Evolutionary conservation across 495 filamentous ascomycete species (phyloP), one percentile per base, ranked within the genome.

Genomic region (Stereocaulon alpinum): DNA sequence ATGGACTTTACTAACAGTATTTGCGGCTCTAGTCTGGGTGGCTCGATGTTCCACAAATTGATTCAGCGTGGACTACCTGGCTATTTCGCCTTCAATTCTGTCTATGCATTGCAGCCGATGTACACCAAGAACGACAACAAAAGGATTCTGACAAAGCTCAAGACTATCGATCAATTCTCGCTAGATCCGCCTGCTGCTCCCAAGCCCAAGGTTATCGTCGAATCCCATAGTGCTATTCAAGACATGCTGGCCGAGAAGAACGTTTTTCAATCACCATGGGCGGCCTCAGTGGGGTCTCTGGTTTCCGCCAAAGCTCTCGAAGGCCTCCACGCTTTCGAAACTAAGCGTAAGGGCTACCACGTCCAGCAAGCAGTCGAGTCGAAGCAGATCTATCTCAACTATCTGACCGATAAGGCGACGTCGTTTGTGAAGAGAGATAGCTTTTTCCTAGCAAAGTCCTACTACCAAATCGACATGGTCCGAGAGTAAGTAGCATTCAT

Each of bases 11-110:
- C 24, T 1, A 3, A 24, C 1, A 37, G 12, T 37, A 10, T 9
- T 12, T 37, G 34, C 34, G 34, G 34, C 34, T 37, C 12, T 37
- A 64, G 60, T 43, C 54, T 69, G 12, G 62, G 60, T 22, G 64
- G 68, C 5, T 68, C 57, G 7, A 56, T 69, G 40, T 63, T 67
- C 43, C 56, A 71, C 54, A 62, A 61, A 41, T 57, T 71, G 10
- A 40, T 68, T 30, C 68, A 70, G 37, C 64, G 68, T 3, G 64
- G 66, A 11, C 60, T 71, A n/a, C 68, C 69, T 5, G 64, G 61
- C 6, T 66, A 52, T 41, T 71, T 70, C 60, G 57, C 58, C 4
- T 68, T 66, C 57, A 65, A 71, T 37, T 70, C 68, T 10, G 49
- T 71, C 18, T 62, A 67, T 41, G 34, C 61, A 29, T 61, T 60